Evolutionary conservation across 1,139 yeast genomes (phyloP).

Genomic region (Diutina mesorugosa): DNA sequence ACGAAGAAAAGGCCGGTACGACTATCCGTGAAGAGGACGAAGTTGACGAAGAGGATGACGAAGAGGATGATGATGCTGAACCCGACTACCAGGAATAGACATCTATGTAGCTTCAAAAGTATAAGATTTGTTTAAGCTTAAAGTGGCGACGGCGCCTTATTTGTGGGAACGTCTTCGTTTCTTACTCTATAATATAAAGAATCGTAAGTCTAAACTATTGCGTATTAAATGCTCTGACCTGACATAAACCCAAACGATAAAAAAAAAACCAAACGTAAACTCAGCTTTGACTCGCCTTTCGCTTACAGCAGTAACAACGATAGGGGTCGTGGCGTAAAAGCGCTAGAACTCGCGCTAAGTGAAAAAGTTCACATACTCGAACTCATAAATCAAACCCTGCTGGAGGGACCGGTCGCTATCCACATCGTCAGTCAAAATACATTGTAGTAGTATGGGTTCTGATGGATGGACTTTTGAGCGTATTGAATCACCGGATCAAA

Average conservation of each 20-base stretch:
- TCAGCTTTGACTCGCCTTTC: background rate
- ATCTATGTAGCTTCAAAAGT: background rate
- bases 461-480: background rate
- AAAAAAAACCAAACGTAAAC: background rate
- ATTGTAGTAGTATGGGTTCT: background rate
- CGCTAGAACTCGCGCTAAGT: background rate
- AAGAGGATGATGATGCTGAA: background rate
- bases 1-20: constrained; percentile 12
- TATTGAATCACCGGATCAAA: constrained; percentile 2
- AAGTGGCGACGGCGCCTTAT: background rate
- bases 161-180: background rate
- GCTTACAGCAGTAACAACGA: background rate
- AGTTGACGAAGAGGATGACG: constrained; percentile 28
- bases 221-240: background rate
- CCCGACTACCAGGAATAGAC: background rate
- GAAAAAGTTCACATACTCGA: background rate
- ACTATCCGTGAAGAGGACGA: constrained; percentile 16
- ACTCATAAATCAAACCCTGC: background rate
- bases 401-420: background rate
- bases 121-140: too few species aligned
- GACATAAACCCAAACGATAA: background rate
- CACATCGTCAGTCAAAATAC: background rate
- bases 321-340: background rate
- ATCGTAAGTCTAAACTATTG: background rate
- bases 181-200: background rate